Percentiles rank a stretch among this genome's conserved stretches.
phyloP scores from a whole-genome alignment of 306 rosid genomes.

The Gleditsia sinensis region DNA sequence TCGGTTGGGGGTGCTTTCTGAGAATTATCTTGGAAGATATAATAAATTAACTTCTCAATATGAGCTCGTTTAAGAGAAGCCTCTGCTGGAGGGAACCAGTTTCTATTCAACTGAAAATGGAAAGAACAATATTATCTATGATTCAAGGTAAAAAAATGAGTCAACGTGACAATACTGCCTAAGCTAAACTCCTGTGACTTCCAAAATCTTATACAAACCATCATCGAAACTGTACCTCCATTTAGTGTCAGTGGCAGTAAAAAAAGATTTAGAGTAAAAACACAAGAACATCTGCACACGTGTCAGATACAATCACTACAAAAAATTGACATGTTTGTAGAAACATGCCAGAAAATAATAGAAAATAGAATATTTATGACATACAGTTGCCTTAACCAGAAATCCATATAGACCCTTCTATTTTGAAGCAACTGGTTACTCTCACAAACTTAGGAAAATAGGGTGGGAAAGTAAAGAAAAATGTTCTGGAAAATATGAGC shows the following conservation, averaged over 20 bases:
- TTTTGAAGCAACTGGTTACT: background rate
- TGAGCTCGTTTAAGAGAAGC: slow-evolving; percentile 66
- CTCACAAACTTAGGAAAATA: background rate
- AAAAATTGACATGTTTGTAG: background rate
- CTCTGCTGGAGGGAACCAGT: slow-evolving; percentile 74
- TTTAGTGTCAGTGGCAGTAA: background rate
- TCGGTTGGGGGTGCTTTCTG: slow-evolving; percentile 32
- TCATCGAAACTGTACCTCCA: background rate
- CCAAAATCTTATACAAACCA: slow-evolving; percentile 5
- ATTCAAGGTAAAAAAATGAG: background rate
- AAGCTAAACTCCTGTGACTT: slow-evolving; percentile 1
- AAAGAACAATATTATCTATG: slow-evolving; percentile 22
- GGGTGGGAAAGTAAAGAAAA: background rate
- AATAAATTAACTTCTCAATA: slow-evolving; percentile 54
- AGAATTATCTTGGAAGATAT: slow-evolving; percentile 46
- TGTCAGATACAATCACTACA: slow-evolving; percentile 13
- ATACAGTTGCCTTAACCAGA: background rate
- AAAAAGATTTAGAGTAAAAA: background rate
- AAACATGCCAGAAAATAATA: background rate
- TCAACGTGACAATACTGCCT: slow-evolving; percentile 11
- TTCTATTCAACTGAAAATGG: slow-evolving; percentile 51
- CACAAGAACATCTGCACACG: background rate
- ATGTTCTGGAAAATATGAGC: background rate
- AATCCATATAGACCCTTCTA: background rate
- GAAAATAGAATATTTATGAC: too few species aligned